Evolutionary conservation across 2,329 filamentous ascomycete species (phyloP).

Genomic region (Venturia pyrina): DNA sequence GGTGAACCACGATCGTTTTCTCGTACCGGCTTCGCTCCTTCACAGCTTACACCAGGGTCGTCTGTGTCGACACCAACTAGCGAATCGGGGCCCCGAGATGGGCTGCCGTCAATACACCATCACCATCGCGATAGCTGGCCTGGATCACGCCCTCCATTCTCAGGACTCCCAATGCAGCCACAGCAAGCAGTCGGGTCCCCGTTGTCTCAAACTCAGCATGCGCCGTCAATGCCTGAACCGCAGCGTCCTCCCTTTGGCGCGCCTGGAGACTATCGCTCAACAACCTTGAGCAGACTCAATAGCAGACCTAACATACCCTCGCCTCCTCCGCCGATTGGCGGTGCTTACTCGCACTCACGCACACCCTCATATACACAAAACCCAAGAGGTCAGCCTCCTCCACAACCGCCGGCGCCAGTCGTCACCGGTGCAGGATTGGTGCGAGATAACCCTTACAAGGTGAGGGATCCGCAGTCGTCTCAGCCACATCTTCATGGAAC

Average conservation of each 20-base stretch:
- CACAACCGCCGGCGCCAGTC: not conserved
- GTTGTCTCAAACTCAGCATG: conserved; percentile 6
- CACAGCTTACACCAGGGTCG: conserved; percentile 1
- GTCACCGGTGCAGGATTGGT: not conserved
- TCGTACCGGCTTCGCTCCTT: conserved; percentile 2
- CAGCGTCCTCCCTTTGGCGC: not conserved
- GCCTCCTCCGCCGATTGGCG: not conserved
- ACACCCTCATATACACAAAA: conserved; percentile 7
- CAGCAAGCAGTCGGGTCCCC: not conserved
- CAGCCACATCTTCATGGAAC: not conserved
- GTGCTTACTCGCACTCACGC: conserved; percentile 4
- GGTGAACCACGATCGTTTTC: conserved; percentile 8
- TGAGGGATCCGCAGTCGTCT: not conserved
- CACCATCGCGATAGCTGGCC: conserved; percentile 11
- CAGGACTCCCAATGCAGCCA: not conserved
- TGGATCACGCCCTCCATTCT: not conserved
- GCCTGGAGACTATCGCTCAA: not conserved
- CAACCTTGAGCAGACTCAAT: conserved; percentile 4
- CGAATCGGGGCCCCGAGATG: conserved; percentile 5
- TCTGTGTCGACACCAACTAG: conserved; percentile 10
- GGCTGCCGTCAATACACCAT: not conserved
- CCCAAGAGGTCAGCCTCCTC: not conserved
- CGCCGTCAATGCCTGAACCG: not conserved
- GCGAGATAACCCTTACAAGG: not conserved
- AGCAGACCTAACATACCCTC: conserved; percentile 1